phyloP scores from a whole-genome alignment of 805 yeast species.

The Middelhovenomyces tepae region DNA sequence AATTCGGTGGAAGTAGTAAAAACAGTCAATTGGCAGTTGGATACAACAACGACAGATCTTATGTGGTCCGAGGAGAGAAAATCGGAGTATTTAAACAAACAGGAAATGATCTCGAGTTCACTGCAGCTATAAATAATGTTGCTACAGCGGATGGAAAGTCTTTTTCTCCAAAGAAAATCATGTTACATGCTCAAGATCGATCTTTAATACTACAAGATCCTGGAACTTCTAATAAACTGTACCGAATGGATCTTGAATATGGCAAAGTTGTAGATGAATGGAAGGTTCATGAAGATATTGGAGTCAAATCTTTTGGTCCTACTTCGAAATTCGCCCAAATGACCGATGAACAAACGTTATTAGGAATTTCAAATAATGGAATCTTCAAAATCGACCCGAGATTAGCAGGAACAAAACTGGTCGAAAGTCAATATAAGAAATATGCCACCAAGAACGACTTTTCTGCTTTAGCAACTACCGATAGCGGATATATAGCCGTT shows the following conservation, averaged over 20 bases:
- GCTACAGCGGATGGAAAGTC: slow-evolving; percentile 40
- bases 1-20: slow-evolving; percentile 28
- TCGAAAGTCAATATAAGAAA: slow-evolving; percentile 42
- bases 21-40: slow-evolving; percentile 70
- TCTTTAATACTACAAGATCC: slow-evolving; percentile 57
- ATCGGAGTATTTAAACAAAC: slow-evolving; percentile 71
- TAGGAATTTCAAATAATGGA: slow-evolving; percentile 59
- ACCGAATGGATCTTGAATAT: slow-evolving; percentile 67
- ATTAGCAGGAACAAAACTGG: slow-evolving; percentile 48
- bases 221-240: slow-evolving; percentile 38
- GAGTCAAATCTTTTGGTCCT: slow-evolving; percentile 56
- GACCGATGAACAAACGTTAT: slow-evolving; percentile 62
- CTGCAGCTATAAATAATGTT: slow-evolving; percentile 59
- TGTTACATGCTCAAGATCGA: slow-evolving; percentile 72
- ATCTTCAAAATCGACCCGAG: slow-evolving; percentile 79
- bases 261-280: slow-evolving; percentile 87
- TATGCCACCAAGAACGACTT: slow-evolving; percentile 51
- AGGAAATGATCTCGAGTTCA: slow-evolving; percentile 46
- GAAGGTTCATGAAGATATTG: slow-evolving; percentile 41
- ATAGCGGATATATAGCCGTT: slow-evolving; percentile 63
- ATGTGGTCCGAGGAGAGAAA: slow-evolving; percentile 68
- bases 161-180: slow-evolving; percentile 52
- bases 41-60: slow-evolving; percentile 59
- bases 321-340: slow-evolving; percentile 65
- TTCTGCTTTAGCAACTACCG: slow-evolving; percentile 60